Percentiles rank a stretch among this genome's conserved stretches.
phyloP scores from a whole-genome alignment of 805 yeast species.

The Candida peoriensis region DNA sequence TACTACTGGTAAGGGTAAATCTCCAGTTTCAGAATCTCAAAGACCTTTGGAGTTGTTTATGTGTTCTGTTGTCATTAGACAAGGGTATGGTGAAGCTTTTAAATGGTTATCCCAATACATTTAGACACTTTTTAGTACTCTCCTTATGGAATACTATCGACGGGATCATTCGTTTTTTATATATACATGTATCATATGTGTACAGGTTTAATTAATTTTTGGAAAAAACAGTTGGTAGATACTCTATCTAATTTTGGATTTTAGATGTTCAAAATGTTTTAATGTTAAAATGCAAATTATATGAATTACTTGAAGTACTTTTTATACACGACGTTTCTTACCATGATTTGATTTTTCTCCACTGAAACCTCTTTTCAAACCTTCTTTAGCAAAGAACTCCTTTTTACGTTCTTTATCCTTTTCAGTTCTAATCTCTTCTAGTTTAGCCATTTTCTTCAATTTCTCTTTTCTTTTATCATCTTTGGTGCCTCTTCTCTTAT shows the following conservation, averaged over 20 bases:
- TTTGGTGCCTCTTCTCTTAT: constrained; percentile 68
- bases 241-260: too few relatives aligned
- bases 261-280: too few relatives aligned
- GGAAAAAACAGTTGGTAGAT: too few relatives aligned
- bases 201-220: too few relatives aligned
- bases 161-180: too few relatives aligned
- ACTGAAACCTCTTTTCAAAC: constrained; percentile 51
- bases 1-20: constrained; percentile 87
- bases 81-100: constrained; percentile 97
- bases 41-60: constrained; percentile 95
- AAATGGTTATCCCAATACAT: constrained; percentile 97
- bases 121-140: too few relatives aligned
- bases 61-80: constrained; percentile 98
- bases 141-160: too few relatives aligned
- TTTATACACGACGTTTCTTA: constrained; percentile 24
- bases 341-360: constrained; percentile 25
- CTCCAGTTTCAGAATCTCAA: constrained; percentile 51
- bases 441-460: constrained; percentile 69
- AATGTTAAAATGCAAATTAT: too few relatives aligned
- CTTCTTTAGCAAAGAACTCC: constrained; percentile 72
- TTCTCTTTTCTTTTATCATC: constrained; percentile 70
- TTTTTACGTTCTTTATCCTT: constrained; percentile 82
- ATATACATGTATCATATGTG: too few relatives aligned
- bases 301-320: too few relatives aligned
- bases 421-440: constrained; percentile 63